Percentiles rank a stretch among this genome's conserved stretches.
phyloP scores from a whole-genome alignment of 2,329 filamentous ascomycete species.

The Venturiaceae sp. region DNA sequence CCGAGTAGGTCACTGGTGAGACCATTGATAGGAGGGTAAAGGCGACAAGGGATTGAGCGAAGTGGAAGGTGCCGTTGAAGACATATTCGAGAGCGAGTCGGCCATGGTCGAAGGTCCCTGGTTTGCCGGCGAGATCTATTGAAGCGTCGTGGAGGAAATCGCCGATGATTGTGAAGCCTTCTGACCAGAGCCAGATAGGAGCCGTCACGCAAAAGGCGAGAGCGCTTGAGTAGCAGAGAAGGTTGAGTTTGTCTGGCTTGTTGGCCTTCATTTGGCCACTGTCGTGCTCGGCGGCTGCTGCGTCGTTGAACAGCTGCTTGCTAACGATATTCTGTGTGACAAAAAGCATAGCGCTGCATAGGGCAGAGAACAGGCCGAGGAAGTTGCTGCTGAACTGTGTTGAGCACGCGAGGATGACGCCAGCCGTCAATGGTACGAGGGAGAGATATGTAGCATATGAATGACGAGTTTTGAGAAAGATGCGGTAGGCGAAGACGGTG shows the following conservation, averaged over 20 bases:
- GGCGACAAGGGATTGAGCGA: slow-evolving; percentile 89
- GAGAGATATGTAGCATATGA: slow-evolving; percentile 65
- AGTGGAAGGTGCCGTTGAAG: slow-evolving; percentile 96
- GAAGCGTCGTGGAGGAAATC: slow-evolving; percentile 78
- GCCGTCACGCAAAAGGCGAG: slow-evolving; percentile 80
- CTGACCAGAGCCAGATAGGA: slow-evolving; percentile 88
- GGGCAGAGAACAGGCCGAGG: slow-evolving; percentile 79
- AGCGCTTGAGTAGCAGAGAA: slow-evolving; percentile 93
- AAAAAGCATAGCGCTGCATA: slow-evolving; percentile 86
- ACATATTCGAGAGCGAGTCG: slow-evolving; percentile 69
- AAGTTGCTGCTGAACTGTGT: slow-evolving; percentile 84
- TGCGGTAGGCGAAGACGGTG: slow-evolving; percentile 84
- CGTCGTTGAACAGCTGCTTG: slow-evolving; percentile 95
- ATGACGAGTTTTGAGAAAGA: slow-evolving; percentile 84
- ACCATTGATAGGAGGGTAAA: slow-evolving; percentile 89
- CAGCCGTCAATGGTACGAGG: slow-evolving; percentile 78
- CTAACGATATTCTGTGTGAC: slow-evolving; percentile 98
- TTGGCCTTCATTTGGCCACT: slow-evolving; percentile 48
- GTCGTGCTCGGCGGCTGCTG: slow-evolving; percentile 73
- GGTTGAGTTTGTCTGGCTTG: slow-evolving; percentile 92
- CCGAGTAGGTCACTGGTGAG: slow-evolving; percentile 92
- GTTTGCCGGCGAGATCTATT: slow-evolving; percentile 65
- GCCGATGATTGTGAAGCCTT: slow-evolving; percentile 66
- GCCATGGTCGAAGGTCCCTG: slow-evolving; percentile 59
- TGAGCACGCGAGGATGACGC: slow-evolving; percentile 95